A percentile compares a stretch with the other conserved stretches of the same genome.
phyloP scores from a whole-genome alignment of 1,284 basidiomycete species.

The Paramarasmius palmivorus region DNA sequence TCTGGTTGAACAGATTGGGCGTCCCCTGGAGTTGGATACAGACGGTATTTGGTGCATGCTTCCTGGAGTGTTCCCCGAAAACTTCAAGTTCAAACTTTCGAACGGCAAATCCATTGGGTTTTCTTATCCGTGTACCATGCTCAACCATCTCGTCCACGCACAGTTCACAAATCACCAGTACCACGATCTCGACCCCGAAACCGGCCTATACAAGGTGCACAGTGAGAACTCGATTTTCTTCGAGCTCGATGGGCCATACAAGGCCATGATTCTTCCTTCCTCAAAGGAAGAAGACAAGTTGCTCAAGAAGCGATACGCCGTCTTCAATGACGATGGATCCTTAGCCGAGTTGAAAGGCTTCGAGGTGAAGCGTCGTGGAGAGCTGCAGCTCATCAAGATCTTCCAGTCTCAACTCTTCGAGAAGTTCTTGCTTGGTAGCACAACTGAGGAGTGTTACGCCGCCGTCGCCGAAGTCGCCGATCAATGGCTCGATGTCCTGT shows the following conservation, averaged over 20 bases:
- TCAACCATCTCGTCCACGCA: slow-evolving; percentile 96
- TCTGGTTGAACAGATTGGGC: slow-evolving; percentile 95
- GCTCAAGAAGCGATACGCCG: slow-evolving; percentile 98
- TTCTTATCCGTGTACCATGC: slow-evolving; percentile 99
- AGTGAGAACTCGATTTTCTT: slow-evolving; percentile 99
- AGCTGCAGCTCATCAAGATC: slow-evolving; percentile 98
- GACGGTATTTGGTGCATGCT: slow-evolving; percentile 99
- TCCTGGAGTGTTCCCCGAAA: slow-evolving; percentile 96
- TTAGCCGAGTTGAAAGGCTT: slow-evolving; percentile 98
- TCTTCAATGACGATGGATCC: slow-evolving; percentile 98
- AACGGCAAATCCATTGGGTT: slow-evolving; percentile 89
- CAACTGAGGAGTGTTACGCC: slow-evolving; percentile 94
- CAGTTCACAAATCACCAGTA: slow-evolving; percentile 99
- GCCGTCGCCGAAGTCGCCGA: slow-evolving; percentile 94
- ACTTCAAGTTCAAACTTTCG: slow-evolving; percentile 92
- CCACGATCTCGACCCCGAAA: slow-evolving; percentile 86
- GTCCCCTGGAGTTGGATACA: slow-evolving; percentile 96
- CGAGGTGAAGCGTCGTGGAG: slow-evolving; percentile 97
- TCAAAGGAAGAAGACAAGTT: slow-evolving; percentile 99
- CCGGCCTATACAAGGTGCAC: slow-evolving; percentile 84
- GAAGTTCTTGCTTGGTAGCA: slow-evolving; percentile 91
- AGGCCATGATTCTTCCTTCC: slow-evolving; percentile 98
- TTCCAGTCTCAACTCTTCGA: slow-evolving; percentile 99
- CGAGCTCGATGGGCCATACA: slow-evolving; percentile 98
- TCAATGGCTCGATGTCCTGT: slow-evolving; percentile 97